These are phyloP conservation scores for Boechera divaricarpa DNA, from an alignment of 345 rosid species.

Conservation along the genomic window DNA sequence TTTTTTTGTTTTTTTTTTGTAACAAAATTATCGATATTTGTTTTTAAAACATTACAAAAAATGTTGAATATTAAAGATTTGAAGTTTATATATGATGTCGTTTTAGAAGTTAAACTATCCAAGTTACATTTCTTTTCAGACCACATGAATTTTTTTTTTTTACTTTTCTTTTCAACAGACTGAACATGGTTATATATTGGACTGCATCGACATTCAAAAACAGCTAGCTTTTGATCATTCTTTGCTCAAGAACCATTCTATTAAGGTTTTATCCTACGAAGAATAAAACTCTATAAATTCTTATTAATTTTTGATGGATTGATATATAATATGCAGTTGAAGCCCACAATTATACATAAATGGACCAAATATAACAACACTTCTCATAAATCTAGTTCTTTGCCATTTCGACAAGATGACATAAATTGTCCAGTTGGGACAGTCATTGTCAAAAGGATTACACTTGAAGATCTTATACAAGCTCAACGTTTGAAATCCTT, in stretches of 20 bases:
- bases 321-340: constrained; percentile 5
- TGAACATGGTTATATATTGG: constrained; percentile 41
- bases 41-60: no score
- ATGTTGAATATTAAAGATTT: neutral
- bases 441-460: constrained; percentile 15
- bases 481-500: neutral
- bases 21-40: neutral
- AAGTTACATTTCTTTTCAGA: neutral
- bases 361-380: constrained; percentile 11
- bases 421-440: constrained; percentile 31
- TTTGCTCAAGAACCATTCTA: constrained; percentile 29
- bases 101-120: neutral
- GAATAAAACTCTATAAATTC: neutral
- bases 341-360: constrained; percentile 26
- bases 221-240: constrained; percentile 43
- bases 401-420: neutral
- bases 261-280: constrained; percentile 30
- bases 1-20: no score
- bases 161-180: constrained; percentile 18
- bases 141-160: neutral
- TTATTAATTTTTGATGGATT: neutral
- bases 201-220: constrained; percentile 42
- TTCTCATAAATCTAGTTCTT: neutral
- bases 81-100: neutral
- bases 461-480: constrained; percentile 19